A percentile compares a stretch with the other conserved stretches of the same genome.
Conservation (phyloP, 139 green algal genomes). For the Raphidocelis subcapitata region DNA sequence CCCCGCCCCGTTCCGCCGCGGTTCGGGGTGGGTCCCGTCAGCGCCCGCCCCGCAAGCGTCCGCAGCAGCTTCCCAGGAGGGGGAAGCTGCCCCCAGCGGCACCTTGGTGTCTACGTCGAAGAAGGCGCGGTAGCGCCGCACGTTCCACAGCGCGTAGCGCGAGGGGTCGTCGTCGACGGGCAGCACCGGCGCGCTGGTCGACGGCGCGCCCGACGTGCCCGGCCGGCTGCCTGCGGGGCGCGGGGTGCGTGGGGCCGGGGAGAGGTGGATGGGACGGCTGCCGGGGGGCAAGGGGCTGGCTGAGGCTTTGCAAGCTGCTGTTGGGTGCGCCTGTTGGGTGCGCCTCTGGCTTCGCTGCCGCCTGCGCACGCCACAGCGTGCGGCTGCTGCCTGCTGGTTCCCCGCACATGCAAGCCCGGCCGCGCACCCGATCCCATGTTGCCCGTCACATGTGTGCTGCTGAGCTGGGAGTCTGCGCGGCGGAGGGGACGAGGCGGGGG, state of each 20-base stretch:
- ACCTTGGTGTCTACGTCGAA: slow-evolving; percentile 85
- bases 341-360: too few species aligned
- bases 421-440: too few species aligned
- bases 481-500: too few species aligned
- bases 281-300: background rate
- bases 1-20: background rate
- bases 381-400: too few species aligned
- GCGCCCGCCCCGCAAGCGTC: too few species aligned
- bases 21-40: background rate
- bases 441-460: too few species aligned
- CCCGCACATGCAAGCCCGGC: too few species aligned
- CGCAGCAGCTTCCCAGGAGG: too few species aligned
- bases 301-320: background rate
- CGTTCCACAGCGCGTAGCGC: slow-evolving; percentile 71
- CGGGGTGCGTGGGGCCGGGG: background rate
- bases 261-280: background rate
- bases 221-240: background rate
- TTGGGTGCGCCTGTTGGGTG: slow-evolving; percentile 6
- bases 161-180: slow-evolving; percentile 38
- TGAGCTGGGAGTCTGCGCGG: too few species aligned
- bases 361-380: too few species aligned
- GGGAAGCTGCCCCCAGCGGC: too few species aligned
- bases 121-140: slow-evolving; percentile 71
- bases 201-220: background rate
- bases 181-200: background rate